Percentiles rank a stretch among this genome's conserved stretches.
Evolutionary conservation across 1,139 yeast species (phyloP).

Genomic region (Saccharomycopsis phalli): DNA sequence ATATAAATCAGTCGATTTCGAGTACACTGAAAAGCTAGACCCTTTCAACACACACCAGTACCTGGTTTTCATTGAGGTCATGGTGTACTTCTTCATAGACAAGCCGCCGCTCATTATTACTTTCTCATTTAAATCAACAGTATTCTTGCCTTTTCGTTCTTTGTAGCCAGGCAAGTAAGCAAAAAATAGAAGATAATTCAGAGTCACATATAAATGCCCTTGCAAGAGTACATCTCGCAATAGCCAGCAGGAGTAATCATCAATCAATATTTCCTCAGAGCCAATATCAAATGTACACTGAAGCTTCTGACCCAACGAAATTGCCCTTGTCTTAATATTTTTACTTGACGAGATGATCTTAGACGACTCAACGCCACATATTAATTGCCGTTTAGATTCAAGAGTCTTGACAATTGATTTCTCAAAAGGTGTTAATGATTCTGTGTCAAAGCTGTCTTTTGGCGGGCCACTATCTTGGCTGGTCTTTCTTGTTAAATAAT

Average conservation of each 20-base stretch:
- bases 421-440: conserved; percentile 10
- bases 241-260: conserved; percentile 69
- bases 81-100: conserved; percentile 22
- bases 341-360: conserved; percentile 15
- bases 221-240: conserved; percentile 75
- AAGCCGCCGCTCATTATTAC: conserved; percentile 27
- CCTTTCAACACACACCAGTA: conserved; percentile 77
- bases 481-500: no score
- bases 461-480: conserved; percentile 7
- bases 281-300: conserved; percentile 32
- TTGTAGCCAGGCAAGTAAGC: conserved; percentile 62
- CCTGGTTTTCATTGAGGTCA: conserved; percentile 27
- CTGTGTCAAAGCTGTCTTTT: not conserved
- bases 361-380: conserved; percentile 15
- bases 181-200: conserved; percentile 57
- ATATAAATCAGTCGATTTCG: conserved; percentile 67
- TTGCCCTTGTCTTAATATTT: conserved; percentile 25
- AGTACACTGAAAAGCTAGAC: conserved; percentile 60
- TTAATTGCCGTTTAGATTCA: conserved; percentile 16
- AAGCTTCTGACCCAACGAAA: conserved; percentile 29
- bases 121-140: conserved; percentile 12
- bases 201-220: conserved; percentile 74
- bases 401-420: conserved; percentile 13
- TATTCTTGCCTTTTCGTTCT: not conserved
- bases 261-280: conserved; percentile 43